Evolutionary conservation across 345 rosid genomes (phyloP).

Genomic region (Ceriops tagal): DNA sequence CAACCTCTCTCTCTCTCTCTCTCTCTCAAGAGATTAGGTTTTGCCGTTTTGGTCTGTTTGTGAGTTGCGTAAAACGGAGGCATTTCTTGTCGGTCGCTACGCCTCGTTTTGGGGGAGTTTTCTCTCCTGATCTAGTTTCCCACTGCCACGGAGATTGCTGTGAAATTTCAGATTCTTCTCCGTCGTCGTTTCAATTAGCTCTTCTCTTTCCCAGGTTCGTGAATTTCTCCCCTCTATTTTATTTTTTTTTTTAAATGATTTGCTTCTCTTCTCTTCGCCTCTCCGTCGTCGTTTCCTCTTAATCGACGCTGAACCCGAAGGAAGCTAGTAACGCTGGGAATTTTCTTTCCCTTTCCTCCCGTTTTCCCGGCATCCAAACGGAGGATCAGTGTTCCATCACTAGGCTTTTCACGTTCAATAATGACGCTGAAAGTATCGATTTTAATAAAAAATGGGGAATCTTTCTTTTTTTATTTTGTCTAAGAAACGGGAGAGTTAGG

Average conservation of each 20-base stretch:
- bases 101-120: constrained; percentile 53
- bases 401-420: not conserved
- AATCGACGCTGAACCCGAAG: too few relatives aligned
- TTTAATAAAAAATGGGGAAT: too few relatives aligned
- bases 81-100: constrained; percentile 24
- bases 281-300: constrained; percentile 62
- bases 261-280: constrained; percentile 15
- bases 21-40: too few relatives aligned
- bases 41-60: too few relatives aligned
- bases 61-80: not conserved
- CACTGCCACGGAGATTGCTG: not conserved
- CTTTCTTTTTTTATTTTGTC: too few relatives aligned
- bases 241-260: not conserved
- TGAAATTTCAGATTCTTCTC: not conserved
- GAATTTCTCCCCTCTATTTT: constrained; percentile 7
- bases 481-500: too few relatives aligned
- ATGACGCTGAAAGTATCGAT: too few relatives aligned
- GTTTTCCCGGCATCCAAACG: constrained; percentile 13
- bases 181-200: constrained; percentile 1
- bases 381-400: not conserved
- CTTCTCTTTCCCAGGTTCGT: constrained; percentile 15
- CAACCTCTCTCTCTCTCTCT: not conserved
- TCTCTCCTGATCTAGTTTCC: not conserved
- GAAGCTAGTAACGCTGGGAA: too few relatives aligned
- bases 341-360: constrained; percentile 7